phyloP scores from a whole-genome alignment of 2,329 filamentous ascomycete species.

The Shiraia bambusicola region DNA sequence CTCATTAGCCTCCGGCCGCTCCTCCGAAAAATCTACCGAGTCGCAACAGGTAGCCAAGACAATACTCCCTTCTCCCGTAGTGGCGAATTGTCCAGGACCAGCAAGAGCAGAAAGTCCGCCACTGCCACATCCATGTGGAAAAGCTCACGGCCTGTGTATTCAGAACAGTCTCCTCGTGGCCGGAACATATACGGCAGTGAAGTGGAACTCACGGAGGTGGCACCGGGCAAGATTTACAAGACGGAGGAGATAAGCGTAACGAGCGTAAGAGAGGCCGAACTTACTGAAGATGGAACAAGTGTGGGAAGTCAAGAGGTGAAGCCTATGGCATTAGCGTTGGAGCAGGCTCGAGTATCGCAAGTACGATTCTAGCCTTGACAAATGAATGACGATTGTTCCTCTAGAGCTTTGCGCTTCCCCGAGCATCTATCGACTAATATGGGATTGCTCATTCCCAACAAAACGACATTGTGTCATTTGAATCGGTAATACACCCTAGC shows the following conservation, averaged over 20 bases:
- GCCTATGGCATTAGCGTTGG: too few relatives aligned
- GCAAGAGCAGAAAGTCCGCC: slow-evolving; percentile 1
- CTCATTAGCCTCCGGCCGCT: slow-evolving; percentile 7
- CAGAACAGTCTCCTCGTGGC: neutral
- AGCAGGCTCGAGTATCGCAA: too few relatives aligned
- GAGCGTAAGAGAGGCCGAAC: neutral
- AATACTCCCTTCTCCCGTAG: neutral
- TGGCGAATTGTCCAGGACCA: neutral
- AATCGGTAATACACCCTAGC: too few relatives aligned
- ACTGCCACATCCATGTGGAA: neutral
- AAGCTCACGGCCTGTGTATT: neutral
- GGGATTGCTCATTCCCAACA: too few relatives aligned
- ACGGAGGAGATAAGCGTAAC: slow-evolving; percentile 6
- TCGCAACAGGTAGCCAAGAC: neutral
- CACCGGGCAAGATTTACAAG: slow-evolving; percentile 4
- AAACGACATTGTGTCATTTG: too few relatives aligned
- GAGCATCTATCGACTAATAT: too few relatives aligned
- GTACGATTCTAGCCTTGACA: too few relatives aligned
- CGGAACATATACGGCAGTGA: slow-evolving; percentile 4
- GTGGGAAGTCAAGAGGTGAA: too few relatives aligned
- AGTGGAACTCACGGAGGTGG: slow-evolving; percentile 5
- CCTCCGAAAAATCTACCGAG: slow-evolving; percentile 4
- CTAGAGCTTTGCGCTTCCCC: too few relatives aligned
- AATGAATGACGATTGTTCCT: too few relatives aligned
- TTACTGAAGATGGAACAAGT: neutral